Evolutionary conservation across 805 yeast genomes (phyloP), one percentile per base, ranked within the genome.

Genomic region (Myxozyma mucilagina): DNA sequence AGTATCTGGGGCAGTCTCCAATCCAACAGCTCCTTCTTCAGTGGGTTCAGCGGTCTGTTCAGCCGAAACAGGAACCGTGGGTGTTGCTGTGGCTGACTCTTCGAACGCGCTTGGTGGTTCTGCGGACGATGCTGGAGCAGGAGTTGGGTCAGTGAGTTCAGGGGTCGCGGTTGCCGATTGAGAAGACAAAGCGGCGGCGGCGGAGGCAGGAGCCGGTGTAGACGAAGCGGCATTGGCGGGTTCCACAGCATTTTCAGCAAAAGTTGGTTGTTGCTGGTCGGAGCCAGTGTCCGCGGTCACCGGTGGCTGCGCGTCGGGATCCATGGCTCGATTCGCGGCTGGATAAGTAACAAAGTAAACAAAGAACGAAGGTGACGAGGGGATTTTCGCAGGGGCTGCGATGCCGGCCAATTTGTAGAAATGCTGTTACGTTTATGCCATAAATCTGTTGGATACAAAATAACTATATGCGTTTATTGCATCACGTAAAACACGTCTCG

Each of bases 331-430:
- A 45, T 10, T 31, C 53, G 32, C 45, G 35, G 16, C 34, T 39
- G 53, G 53, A 50, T 2, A 20, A 39, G 53, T 29, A 50, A 29
- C 24, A 38, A 38, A 50, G 11, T 29, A 38, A 38, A 50, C 45
- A 50, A 39, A 16, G 24, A 13, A 24, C 42, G 45, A 4, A 36
- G 53, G 53, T 50, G 53, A 50, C 53, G 53, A 50, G 45, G 53
- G 53, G 53, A 50, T 50, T 50, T 50, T 50, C 53, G 53, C 38
- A 43, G 53, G 14, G 44, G 45, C 35, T 38, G 53, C 53, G 53
- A 50, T 50, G 53, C 53, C 53, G 36, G 45, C 53, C 31, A 31
- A 29, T 38, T 39, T 6, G 13, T 36, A 6, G 20, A 11, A 1
- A 5, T 20, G 42, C 13, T 20, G n/a, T 20, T 20, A 34, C 35